A percentile compares a stretch with the other conserved stretches of the same genome.
These are phyloP conservation scores for Pulveroboletus sp. DNA, from an alignment of 768 basidiomycete genomes.

Conservation along the genomic window DNA sequence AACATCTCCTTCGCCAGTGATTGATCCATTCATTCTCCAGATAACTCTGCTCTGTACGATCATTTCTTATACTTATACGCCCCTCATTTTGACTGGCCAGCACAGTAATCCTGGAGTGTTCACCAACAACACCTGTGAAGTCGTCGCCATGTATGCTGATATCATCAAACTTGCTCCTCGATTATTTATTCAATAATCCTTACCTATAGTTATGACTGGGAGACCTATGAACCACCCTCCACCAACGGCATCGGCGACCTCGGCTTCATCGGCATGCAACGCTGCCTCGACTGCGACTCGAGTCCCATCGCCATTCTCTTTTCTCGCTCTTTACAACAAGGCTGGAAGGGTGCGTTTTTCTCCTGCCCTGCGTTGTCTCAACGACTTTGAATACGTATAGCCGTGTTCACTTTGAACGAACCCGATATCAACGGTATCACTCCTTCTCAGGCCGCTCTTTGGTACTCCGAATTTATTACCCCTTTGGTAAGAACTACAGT, in stretches of 20 bases:
- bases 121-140: conserved; percentile 27
- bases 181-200: background rate
- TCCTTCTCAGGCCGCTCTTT: conserved; percentile 31
- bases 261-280: conserved; percentile 37
- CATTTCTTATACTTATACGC: background rate
- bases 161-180: background rate
- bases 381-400: conserved; percentile 2
- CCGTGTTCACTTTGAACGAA: conserved; percentile 35
- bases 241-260: conserved; percentile 33
- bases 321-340: conserved; percentile 28
- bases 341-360: conserved; percentile 26
- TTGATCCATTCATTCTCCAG: conserved; percentile 13
- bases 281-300: conserved; percentile 33
- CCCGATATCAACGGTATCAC: conserved; percentile 30
- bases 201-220: conserved; percentile 33
- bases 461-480: conserved; percentile 35
- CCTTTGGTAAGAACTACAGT: conserved; percentile 26
- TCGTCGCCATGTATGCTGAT: conserved; percentile 30
- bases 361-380: background rate
- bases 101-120: conserved; percentile 24
- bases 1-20: background rate
- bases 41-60: conserved; percentile 28
- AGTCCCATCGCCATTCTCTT: conserved; percentile 31
- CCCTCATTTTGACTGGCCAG: background rate
- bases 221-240: conserved; percentile 32